Percentiles rank a stretch among this genome's conserved stretches.
Evolutionary conservation across 2,329 filamentous ascomycete species (phyloP).

Genomic region (Calonectria hongkongensis): DNA sequence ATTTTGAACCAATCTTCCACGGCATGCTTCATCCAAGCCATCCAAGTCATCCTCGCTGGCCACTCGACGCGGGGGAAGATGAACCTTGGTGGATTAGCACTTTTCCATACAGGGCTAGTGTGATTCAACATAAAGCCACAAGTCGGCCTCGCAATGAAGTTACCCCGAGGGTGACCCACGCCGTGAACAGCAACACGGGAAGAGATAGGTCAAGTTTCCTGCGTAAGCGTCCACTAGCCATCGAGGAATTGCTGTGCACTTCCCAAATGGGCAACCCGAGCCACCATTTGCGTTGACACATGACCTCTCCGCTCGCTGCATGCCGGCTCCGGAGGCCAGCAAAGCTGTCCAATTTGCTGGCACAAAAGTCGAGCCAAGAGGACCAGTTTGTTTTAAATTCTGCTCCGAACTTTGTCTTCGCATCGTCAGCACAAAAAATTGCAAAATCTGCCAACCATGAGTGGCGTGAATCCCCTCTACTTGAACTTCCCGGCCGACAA

Average conservation of each 20-base stretch:
- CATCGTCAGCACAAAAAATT: background rate
- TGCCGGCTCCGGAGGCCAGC: conserved; percentile 22
- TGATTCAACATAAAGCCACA: background rate
- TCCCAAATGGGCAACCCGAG: conserved; percentile 19
- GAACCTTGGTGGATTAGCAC: background rate
- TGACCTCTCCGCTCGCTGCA: conserved; percentile 18
- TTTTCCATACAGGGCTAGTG: background rate
- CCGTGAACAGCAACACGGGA: background rate
- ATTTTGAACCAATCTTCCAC: background rate
- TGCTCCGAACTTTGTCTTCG: background rate
- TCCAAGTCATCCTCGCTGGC: background rate
- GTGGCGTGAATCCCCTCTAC: conserved; percentile 18
- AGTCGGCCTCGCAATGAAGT: conserved; percentile 13
- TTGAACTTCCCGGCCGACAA: conserved; percentile 20
- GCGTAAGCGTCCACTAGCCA: background rate
- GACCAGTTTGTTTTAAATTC: background rate
- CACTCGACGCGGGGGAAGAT: background rate
- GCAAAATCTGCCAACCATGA: background rate
- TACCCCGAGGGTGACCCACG: conserved; percentile 27
- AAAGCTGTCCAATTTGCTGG: conserved; percentile 5
- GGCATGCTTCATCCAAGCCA: too few relatives aligned
- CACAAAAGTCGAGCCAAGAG: background rate
- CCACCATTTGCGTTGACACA: conserved; percentile 16
- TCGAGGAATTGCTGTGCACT: conserved; percentile 15
- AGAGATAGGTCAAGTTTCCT: conserved; percentile 4